Evolutionary conservation across 306 rosid genomes (phyloP).

Genomic region (Parietaria judaica): DNA sequence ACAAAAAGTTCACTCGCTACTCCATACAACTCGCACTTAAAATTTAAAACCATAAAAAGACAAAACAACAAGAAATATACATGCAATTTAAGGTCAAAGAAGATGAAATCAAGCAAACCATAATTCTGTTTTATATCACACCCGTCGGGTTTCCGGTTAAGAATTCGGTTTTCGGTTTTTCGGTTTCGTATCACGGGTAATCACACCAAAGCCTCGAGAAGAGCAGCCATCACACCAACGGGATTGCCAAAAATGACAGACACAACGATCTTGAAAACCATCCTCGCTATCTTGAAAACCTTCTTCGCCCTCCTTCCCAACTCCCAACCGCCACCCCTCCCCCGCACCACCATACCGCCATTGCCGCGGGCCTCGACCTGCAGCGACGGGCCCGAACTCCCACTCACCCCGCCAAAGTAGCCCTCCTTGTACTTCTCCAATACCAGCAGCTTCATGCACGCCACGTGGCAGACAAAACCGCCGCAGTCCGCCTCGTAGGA

Average conservation of each 20-base stretch:
- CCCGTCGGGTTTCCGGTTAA: too few relatives aligned
- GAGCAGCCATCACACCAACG: neutral
- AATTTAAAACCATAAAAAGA: too few relatives aligned
- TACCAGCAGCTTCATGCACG: constrained; percentile 35
- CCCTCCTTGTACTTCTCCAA: constrained; percentile 29
- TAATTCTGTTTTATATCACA: too few relatives aligned
- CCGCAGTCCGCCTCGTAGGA: constrained; percentile 25
- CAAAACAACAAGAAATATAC: too few relatives aligned
- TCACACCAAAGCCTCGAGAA: neutral
- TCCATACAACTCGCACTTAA: too few relatives aligned
- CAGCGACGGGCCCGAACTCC: neutral
- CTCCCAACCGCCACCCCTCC: neutral
- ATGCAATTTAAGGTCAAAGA: too few relatives aligned
- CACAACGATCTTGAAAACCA: neutral
- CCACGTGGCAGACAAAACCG: constrained; percentile 28
- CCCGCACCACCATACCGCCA: neutral
- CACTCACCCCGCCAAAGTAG: constrained; percentile 9
- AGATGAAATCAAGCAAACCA: too few relatives aligned
- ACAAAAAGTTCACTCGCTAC: too few relatives aligned
- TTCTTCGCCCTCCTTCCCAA: neutral
- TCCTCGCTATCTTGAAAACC: neutral
- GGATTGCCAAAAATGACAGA: constrained; percentile 2
- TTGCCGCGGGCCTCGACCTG: neutral
- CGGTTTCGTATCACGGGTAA: too few relatives aligned
- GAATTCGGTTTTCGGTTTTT: too few relatives aligned